phyloP scores from a whole-genome alignment of 306 rosid species.

The Ammopiptanthus mongolicus region DNA sequence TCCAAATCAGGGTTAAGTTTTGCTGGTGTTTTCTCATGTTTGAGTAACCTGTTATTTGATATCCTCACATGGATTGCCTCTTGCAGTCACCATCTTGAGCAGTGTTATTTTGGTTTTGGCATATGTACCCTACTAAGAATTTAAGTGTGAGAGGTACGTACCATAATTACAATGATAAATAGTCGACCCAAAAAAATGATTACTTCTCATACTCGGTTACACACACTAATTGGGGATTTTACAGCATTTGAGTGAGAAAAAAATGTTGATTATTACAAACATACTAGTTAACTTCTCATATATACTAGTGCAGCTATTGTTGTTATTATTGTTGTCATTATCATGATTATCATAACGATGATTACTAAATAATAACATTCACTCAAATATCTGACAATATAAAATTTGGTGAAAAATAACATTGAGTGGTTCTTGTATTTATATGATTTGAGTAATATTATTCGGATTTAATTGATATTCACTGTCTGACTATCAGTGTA shows the following conservation, averaged over 20 bases:
- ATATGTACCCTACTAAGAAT: background rate
- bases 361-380: background rate
- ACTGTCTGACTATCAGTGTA: too few relatives aligned
- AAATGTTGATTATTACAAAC: background rate
- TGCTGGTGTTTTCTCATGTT: background rate
- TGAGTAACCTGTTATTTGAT: background rate
- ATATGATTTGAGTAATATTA: background rate
- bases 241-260: background rate
- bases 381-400: background rate
- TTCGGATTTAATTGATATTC: too few relatives aligned
- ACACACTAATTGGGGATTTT: background rate
- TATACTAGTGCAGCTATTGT: too few relatives aligned
- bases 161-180: background rate
- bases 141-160: background rate
- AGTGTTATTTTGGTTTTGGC: background rate
- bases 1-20: background rate
- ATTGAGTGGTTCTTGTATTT: background rate
- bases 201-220: background rate
- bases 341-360: too few relatives aligned
- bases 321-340: too few relatives aligned
- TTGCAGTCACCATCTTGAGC: conserved; percentile 7
- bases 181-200: background rate
- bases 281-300: too few relatives aligned
- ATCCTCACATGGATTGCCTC: conserved; percentile 14
- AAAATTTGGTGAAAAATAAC: background rate